Conservation (phyloP, 2,329 filamentous ascomycete genomes). For the Biscogniauxia sp. region DNA sequence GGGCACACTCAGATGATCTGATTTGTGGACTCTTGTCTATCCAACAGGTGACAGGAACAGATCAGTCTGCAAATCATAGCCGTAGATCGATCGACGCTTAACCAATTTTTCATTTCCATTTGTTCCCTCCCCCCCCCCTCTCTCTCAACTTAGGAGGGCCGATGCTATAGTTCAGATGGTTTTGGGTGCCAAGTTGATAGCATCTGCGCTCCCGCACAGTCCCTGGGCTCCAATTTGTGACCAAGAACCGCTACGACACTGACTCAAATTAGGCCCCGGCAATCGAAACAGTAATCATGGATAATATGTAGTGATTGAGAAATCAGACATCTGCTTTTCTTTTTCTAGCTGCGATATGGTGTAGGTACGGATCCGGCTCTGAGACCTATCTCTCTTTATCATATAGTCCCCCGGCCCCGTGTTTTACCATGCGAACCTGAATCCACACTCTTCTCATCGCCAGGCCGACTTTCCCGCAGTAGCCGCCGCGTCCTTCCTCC, state of each 20-base stretch:
- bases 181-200: not conserved
- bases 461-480: conserved; percentile 19
- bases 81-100: not conserved
- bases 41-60: not conserved
- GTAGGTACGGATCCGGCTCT: not conserved
- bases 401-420: not conserved
- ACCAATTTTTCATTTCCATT: too few species aligned
- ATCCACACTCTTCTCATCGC: conserved; percentile 8
- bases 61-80: not conserved
- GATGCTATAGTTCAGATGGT: not conserved
- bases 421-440: not conserved
- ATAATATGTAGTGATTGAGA: not conserved
- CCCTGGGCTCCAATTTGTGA: not conserved
- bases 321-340: not conserved
- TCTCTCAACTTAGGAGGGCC: too few species aligned
- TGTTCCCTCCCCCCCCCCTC: too few species aligned
- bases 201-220: not conserved
- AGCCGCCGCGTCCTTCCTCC: not conserved
- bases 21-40: not conserved
- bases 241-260: not conserved
- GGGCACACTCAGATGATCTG: not conserved
- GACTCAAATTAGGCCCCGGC: not conserved
- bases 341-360: too few species aligned
- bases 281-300: not conserved
- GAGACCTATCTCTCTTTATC: not conserved